phyloP scores from a whole-genome alignment of 108 stramenopile species.

The Seminavis robusta region DNA sequence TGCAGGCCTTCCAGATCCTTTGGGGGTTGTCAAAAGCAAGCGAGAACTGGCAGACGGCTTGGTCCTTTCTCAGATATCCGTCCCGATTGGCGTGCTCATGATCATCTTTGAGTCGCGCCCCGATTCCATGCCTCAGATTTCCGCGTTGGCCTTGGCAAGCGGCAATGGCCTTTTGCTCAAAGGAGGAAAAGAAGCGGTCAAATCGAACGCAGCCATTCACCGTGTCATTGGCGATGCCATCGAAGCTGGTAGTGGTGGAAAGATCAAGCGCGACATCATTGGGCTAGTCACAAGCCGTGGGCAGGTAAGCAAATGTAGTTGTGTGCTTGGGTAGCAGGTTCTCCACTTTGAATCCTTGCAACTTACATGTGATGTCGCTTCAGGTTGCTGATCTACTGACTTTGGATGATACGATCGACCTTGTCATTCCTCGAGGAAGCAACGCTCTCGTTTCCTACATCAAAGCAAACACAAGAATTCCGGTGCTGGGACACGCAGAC shows the following conservation, averaged over 20 bases:
- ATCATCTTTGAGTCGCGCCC: slow-evolving; percentile 98
- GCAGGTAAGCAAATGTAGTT: slow-evolving; percentile 52
- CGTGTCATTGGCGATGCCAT: slow-evolving; percentile 90
- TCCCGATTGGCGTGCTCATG: slow-evolving; percentile 97
- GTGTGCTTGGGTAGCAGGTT: no score
- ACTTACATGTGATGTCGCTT: no score
- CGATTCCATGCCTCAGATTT: slow-evolving; percentile 98
- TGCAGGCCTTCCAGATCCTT: slow-evolving; percentile 67
- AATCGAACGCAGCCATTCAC: slow-evolving; percentile 88
- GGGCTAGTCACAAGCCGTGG: slow-evolving; percentile 88
- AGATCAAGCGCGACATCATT: slow-evolving; percentile 84
- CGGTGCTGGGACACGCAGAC: slow-evolving; percentile 98
- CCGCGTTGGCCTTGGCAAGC: slow-evolving; percentile 91
- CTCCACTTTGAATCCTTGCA: no score
- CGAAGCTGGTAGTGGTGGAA: slow-evolving; percentile 77
- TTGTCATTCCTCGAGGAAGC: slow-evolving; percentile 97
- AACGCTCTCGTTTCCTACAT: slow-evolving; percentile 89
- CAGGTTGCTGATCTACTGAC: slow-evolving; percentile 81
- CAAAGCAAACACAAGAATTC: slow-evolving; percentile 90
- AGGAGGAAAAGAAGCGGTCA: slow-evolving; percentile 94
- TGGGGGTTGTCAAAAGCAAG: slow-evolving; percentile 75
- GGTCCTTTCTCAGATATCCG: slow-evolving; percentile 84
- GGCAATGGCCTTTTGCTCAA: slow-evolving; percentile 97
- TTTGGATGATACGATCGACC: slow-evolving; percentile 92
- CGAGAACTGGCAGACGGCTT: slow-evolving; percentile 91